Evolutionary conservation across 495 filamentous ascomycete genomes (phyloP).

Genomic region (Aspergillus nidulans): DNA sequence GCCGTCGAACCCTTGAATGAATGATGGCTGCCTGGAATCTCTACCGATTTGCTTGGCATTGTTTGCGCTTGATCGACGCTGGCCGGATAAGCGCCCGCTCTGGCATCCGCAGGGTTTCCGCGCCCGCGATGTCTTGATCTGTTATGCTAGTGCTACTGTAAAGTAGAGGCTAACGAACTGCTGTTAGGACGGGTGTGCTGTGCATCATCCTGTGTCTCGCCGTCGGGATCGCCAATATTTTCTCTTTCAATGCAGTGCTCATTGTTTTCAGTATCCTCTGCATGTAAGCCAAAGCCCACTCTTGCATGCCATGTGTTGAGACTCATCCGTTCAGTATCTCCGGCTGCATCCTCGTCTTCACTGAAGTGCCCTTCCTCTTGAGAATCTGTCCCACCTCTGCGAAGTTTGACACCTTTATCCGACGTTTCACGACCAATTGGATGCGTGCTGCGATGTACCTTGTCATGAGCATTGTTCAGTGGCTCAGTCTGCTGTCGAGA

Average conservation of each 20-base stretch:
- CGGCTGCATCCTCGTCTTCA: slow-evolving; percentile 85
- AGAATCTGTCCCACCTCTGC: slow-evolving; percentile 95
- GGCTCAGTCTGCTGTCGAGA: slow-evolving; percentile 60
- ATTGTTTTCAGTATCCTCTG: slow-evolving; percentile 81
- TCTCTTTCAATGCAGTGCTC: slow-evolving; percentile 57
- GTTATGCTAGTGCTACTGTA: background rate
- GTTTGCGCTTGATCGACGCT: background rate
- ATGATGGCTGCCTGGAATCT: slow-evolving; percentile 21
- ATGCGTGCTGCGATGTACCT: slow-evolving; percentile 92
- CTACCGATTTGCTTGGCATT: slow-evolving; percentile 20
- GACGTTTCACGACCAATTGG: slow-evolving; percentile 89
- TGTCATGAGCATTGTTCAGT: slow-evolving; percentile 77
- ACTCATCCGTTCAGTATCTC: slow-evolving; percentile 54
- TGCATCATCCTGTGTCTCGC: slow-evolving; percentile 95
- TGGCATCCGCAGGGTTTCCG: background rate
- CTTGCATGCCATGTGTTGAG: background rate
- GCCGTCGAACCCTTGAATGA: background rate
- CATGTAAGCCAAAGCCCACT: slow-evolving; percentile 58
- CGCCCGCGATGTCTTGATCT: background rate
- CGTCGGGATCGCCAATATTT: slow-evolving; percentile 88
- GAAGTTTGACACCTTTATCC: slow-evolving; percentile 85
- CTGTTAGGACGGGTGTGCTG: slow-evolving; percentile 80
- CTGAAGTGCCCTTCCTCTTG: slow-evolving; percentile 93
- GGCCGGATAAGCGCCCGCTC: background rate
- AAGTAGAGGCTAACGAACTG: slow-evolving; percentile 1